A percentile compares a stretch with the other conserved stretches of the same genome.
Conservation (phyloP, 2,329 filamentous ascomycete genomes). For the Trichophaea hybrida region DNA sequence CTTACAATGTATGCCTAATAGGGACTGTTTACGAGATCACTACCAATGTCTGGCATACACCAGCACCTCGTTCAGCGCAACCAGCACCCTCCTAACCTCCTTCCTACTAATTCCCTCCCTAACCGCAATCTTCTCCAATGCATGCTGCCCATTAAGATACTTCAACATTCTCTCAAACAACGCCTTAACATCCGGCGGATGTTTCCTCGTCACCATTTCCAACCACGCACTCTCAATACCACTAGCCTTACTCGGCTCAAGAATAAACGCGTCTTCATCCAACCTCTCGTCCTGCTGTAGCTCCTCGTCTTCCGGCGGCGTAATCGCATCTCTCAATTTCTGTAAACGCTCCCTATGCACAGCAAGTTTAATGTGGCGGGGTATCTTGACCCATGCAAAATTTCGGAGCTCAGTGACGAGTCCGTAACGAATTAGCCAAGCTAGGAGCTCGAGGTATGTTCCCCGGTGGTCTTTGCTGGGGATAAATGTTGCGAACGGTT, state of each 20-base stretch:
- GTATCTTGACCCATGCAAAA: conserved; percentile 77
- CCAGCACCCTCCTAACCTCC: conserved; percentile 54
- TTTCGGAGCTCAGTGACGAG: conserved; percentile 91
- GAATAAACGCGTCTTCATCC: conserved; percentile 49
- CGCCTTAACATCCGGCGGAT: conserved; percentile 23
- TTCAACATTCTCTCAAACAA: conserved; percentile 45
- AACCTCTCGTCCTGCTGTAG: conserved; percentile 36
- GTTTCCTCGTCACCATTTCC: conserved; percentile 30
- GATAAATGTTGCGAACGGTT: conserved; percentile 69
- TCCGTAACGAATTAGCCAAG: conserved; percentile 80
- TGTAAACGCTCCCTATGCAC: conserved; percentile 36
- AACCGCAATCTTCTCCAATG: conserved; percentile 75
- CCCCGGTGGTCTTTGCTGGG: conserved; percentile 77
- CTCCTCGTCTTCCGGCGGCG: not conserved
- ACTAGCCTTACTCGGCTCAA: conserved; percentile 64
- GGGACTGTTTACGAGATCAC: no score
- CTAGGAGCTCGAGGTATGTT: conserved; percentile 77
- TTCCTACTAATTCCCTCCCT: conserved; percentile 77
- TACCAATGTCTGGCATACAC: conserved; percentile 55
- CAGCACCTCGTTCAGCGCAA: conserved; percentile 52
- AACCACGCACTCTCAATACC: conserved; percentile 62
- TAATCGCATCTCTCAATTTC: conserved; percentile 19
- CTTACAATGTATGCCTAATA: no score
- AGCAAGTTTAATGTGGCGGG: conserved; percentile 57
- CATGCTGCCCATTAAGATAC: conserved; percentile 75